A percentile compares a stretch with the other conserved stretches of the same genome.
These are phyloP conservation scores for Heracleum sosnowskyi DNA, from an alignment of 129 eudicot genomes.

Conservation along the genomic window DNA sequence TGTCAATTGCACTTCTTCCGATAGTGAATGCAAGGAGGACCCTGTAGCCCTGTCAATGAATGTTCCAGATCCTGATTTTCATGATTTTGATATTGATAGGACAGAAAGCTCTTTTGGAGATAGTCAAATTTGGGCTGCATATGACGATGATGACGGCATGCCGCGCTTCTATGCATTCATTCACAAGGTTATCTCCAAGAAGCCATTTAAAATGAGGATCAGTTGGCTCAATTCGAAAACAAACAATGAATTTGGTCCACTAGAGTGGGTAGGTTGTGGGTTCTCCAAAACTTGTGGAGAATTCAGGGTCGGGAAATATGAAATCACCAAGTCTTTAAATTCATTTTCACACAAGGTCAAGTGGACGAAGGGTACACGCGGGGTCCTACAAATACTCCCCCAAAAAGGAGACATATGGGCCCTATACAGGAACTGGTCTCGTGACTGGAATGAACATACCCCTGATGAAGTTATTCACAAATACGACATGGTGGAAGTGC, in stretches of 20 bases:
- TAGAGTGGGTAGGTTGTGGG: constrained; percentile 65
- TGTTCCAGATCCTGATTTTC: constrained; percentile 95
- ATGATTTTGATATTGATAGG: constrained; percentile 73
- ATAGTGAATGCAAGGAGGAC: constrained; percentile 15
- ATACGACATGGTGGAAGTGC: constrained; percentile 88
- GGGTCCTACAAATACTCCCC: constrained; percentile 46
- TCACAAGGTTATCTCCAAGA: constrained; percentile 54
- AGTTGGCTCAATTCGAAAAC: constrained; percentile 81
- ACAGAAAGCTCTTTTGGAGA: constrained; percentile 59
- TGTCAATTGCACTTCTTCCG: constrained; percentile 6
- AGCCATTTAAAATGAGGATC: constrained; percentile 64
- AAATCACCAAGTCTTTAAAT: constrained; percentile 43
- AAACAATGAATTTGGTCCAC: constrained; percentile 49
- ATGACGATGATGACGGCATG: constrained; percentile 92
- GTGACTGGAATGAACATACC: constrained; percentile 58
- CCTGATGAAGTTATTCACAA: constrained; percentile 72
- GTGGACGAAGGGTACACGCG: constrained; percentile 53
- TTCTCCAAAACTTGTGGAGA: constrained; percentile 72
- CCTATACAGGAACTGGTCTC: constrained; percentile 74
- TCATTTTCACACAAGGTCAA: constrained; percentile 77
- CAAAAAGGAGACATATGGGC: constrained; percentile 88
- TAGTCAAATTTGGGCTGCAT: constrained; percentile 82
- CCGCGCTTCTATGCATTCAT: constrained; percentile 81
- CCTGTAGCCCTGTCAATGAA: constrained; percentile 37
- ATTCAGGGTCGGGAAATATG: constrained; percentile 62